Evolutionary conservation across 225 moss, liverwort and hornwort genomes (phyloP).

Genomic region (Pleurozium schreberi): DNA sequence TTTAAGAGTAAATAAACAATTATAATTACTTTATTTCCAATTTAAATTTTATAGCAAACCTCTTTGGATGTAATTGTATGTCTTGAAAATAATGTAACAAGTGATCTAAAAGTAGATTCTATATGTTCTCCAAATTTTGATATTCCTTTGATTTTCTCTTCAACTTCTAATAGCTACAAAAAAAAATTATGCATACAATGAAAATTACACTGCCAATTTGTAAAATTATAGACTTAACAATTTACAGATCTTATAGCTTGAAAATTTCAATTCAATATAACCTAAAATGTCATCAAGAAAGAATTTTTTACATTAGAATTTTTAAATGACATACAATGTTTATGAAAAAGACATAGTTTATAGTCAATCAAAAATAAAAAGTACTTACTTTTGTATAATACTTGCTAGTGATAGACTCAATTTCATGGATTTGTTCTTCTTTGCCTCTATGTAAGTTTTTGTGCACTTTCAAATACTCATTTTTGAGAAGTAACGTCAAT

Average conservation of each 20-base stretch:
- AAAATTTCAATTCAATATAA: not conserved
- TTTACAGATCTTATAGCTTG: not conserved
- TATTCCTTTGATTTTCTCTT: not conserved
- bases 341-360: not conserved
- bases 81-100: not conserved
- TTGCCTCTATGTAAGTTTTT: not conserved
- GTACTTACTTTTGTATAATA: not conserved
- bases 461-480: not conserved
- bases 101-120: not conserved
- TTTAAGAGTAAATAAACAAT: rapidly evolving
- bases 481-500: not conserved
- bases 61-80: not conserved
- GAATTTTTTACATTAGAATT: not conserved
- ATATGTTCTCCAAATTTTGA: not conserved
- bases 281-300: not conserved
- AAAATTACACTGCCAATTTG: not conserved
- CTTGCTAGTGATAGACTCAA: not conserved
- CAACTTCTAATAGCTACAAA: not conserved
- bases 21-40: no score
- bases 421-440: not conserved
- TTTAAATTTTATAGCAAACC: not conserved
- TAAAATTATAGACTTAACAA: not conserved
- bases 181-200: not conserved
- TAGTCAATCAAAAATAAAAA: no score
- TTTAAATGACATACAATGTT: not conserved